These are phyloP conservation scores for Backusella liffmaniae DNA, from an alignment of 192 early-diverging fungal genomes.

Conservation along the genomic window DNA sequence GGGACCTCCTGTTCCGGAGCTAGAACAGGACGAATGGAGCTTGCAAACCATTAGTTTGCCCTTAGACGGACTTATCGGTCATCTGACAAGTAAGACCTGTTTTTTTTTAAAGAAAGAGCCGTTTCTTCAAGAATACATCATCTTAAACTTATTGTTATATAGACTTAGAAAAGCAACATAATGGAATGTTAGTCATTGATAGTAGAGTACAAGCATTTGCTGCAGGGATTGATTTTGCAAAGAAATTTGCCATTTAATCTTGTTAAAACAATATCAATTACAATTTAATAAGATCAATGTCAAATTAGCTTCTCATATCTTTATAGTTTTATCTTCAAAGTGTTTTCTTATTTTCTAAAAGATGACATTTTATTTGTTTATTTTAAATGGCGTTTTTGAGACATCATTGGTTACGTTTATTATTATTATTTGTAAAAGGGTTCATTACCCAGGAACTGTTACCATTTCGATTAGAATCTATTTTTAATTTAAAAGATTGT, in stretches of 20 bases:
- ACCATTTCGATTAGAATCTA: background rate
- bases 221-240: background rate
- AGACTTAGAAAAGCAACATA: background rate
- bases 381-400: background rate
- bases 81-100: background rate
- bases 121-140: background rate
- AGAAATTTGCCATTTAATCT: background rate
- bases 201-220: constrained; percentile 9
- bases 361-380: background rate
- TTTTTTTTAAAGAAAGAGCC: background rate
- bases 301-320: too few relatives aligned
- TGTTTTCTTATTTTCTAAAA: background rate
- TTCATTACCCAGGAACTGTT: background rate
- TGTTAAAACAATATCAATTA: background rate
- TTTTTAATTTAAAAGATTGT: background rate
- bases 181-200: background rate
- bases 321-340: background rate
- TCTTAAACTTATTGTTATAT: background rate
- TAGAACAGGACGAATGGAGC: constrained; percentile 6
- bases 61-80: background rate
- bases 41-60: constrained; percentile 4
- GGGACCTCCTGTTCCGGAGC: background rate
- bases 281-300: background rate
- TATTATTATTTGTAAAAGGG: background rate
- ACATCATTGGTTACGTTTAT: background rate